Evolutionary conservation across 352 stramenopile genomes (phyloP).

Genomic region (Globisporangium nunn): DNA sequence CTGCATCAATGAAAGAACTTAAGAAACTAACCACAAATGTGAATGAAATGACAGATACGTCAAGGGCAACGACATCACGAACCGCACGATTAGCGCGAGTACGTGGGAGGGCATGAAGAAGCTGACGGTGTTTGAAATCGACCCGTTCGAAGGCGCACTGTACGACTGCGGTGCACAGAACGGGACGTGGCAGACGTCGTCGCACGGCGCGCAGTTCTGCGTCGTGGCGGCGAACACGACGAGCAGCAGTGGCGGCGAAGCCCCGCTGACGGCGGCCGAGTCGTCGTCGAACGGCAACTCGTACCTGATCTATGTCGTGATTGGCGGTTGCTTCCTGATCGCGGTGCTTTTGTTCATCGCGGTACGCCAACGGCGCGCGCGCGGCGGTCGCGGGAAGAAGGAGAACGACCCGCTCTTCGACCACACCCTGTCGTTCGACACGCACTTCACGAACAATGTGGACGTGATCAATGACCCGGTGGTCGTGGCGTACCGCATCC

Average conservation of each 20-base stretch:
- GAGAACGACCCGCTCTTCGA: slow-evolving; percentile 36
- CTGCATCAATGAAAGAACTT: no score
- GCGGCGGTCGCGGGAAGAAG: slow-evolving; percentile 29
- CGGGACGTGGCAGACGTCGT: slow-evolving; percentile 25
- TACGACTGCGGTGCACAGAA: slow-evolving; percentile 29
- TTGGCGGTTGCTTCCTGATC: slow-evolving; percentile 32
- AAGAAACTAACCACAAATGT: no score
- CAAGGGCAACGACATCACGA: slow-evolving; percentile 32
- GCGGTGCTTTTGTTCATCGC: slow-evolving; percentile 44
- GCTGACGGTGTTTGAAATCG: slow-evolving; percentile 40
- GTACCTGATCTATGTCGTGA: slow-evolving; percentile 35
- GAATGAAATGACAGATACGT: slow-evolving; percentile 22
- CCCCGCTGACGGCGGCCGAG: slow-evolving; percentile 8
- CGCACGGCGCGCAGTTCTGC: slow-evolving; percentile 31
- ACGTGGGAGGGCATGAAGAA: slow-evolving; percentile 29
- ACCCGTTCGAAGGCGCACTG: slow-evolving; percentile 14
- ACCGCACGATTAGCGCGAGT: slow-evolving; percentile 35
- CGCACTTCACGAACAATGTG: slow-evolving; percentile 40
- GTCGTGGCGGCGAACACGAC: slow-evolving; percentile 19
- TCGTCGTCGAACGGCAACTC: slow-evolving; percentile 26
- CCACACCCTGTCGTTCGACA: slow-evolving; percentile 53
- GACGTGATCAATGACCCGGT: slow-evolving; percentile 54
- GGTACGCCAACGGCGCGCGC: slow-evolving; percentile 27
- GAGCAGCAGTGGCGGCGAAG: slow-evolving; percentile 1
- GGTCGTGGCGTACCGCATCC: slow-evolving; percentile 54